phyloP scores from a whole-genome alignment of 371 early-diverging fungal species.

The Parasitella parasitica region DNA sequence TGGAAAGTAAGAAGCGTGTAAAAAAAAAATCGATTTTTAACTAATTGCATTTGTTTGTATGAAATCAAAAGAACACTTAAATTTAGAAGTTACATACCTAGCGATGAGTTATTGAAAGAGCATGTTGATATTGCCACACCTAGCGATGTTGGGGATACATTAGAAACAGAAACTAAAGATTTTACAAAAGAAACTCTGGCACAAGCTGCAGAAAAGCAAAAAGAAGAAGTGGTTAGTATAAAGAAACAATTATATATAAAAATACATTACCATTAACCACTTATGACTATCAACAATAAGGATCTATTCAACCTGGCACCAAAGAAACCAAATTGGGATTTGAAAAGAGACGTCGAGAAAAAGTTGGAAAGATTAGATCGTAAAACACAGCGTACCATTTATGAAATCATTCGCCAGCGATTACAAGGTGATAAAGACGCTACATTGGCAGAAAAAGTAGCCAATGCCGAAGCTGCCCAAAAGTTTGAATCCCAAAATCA shows the following conservation, averaged over 20 bases:
- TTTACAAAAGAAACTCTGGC: constrained; percentile 59
- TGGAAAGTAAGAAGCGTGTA: constrained; percentile 18
- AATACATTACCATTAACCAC: background rate
- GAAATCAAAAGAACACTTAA: constrained; percentile 27
- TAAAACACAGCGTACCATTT: constrained; percentile 70
- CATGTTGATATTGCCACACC: constrained; percentile 51
- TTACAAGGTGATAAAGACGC: constrained; percentile 24
- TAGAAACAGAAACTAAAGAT: constrained; percentile 61
- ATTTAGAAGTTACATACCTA: constrained; percentile 65
- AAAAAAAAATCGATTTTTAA: background rate
- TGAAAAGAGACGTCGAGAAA: constrained; percentile 82
- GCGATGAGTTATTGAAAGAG: constrained; percentile 49
- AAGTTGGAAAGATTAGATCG: constrained; percentile 73
- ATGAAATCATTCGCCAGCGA: constrained; percentile 71
- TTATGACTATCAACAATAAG: constrained; percentile 24
- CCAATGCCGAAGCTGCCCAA: constrained; percentile 41
- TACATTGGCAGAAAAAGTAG: constrained; percentile 39
- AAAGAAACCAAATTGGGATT: constrained; percentile 86
- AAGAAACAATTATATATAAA: background rate
- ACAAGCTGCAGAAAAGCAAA: constrained; percentile 62
- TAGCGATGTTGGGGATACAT: constrained; percentile 45
- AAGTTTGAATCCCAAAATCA: constrained; percentile 28
- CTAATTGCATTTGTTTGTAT: background rate
- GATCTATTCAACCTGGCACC: constrained; percentile 82
- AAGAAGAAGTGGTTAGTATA: constrained; percentile 68